Base-by-base conservation (phyloP, 225 moss, liverwort and hornwort genomes). In the Physcomitrium patens region DNA sequence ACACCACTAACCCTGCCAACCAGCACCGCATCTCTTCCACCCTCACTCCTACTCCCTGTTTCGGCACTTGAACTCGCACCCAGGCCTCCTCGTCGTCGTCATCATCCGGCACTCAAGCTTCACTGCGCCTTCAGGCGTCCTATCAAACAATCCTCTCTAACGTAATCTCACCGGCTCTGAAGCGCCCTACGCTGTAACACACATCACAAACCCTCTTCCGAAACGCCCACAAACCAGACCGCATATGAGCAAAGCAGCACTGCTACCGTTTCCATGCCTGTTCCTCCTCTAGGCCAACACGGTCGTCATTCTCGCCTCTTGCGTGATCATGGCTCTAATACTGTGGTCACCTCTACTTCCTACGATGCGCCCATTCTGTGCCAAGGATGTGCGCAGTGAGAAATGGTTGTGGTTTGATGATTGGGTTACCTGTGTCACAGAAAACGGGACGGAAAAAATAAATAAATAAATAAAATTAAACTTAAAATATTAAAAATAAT, bases 401-500 rank as follows among this genome's bases (percentile, higher is more conserved):
- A 37, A 37, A 37, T 80, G 74, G 79, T 82, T 79, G 80, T 82
- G 82, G 77, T 70, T 63, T 61, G 8, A 74, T 66, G 77, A 69
- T 63, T 37, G 31, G 31, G 31, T 37, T 37, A 37, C 31, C 31
- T 37, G 31, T 37, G 31, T 37, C 31, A 37, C 31, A 37, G 31
- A 37, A 4, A 4, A 37, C 5, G 31, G 31, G 31, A 37, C 31
- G 31, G 7, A 37, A 37, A n/a, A n/a, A n/a, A n/a, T n/a, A n/a
- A n/a, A n/a, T n/a, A n/a, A n/a, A n/a, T n/a, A n/a, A n/a, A n/a
- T n/a, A n/a, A n/a, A n/a, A n/a, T n/a, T n/a, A n/a, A n/a, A n/a
- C n/a, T n/a, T n/a, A n/a, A n/a, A n/a, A n/a, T n/a, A n/a, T n/a
- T n/a, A n/a, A n/a, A n/a, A n/a, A n/a, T n/a, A n/a, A n/a, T n/a